Evolutionary conservation across 441 rosid genomes (phyloP).

Genomic region (Syzygium syzygioides): DNA sequence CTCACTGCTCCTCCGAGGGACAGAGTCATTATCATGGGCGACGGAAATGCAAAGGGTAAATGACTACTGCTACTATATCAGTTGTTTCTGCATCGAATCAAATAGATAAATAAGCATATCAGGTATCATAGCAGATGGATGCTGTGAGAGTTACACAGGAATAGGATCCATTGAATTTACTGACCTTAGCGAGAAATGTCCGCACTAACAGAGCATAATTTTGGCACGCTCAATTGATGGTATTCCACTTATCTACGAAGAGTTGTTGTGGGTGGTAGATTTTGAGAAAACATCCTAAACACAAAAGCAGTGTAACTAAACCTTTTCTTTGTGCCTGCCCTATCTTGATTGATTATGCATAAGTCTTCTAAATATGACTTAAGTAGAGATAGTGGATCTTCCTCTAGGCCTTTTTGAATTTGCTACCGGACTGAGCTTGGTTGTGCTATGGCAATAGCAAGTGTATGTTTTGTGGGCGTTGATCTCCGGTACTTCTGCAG

Average conservation of each 20-base stretch:
- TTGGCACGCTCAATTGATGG: background rate
- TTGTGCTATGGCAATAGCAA: background rate
- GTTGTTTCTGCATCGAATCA: background rate
- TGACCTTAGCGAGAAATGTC: background rate
- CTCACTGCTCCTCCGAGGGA: constrained; percentile 45
- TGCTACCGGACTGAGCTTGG: background rate
- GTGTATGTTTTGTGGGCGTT: background rate
- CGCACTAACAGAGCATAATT: background rate
- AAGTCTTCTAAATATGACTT: background rate
- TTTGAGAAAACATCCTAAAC: background rate
- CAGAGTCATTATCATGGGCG: constrained; percentile 37
- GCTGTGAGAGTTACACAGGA: background rate
- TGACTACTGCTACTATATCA: background rate
- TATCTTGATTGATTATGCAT: background rate
- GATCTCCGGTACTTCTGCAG: constrained; percentile 19
- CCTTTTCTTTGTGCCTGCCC: background rate
- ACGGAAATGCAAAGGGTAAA: constrained; percentile 51
- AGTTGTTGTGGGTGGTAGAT: background rate
- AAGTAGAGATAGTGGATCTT: background rate
- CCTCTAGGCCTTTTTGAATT: background rate
- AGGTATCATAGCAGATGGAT: background rate
- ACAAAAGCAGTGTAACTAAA: background rate
- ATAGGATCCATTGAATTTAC: background rate
- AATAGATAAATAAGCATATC: background rate
- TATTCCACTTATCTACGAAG: background rate